Percentiles rank a stretch among this genome's conserved stretches.
phyloP scores from a whole-genome alignment of 176 grass and related monocot genomes.

The Oropetium thomaeum region DNA sequence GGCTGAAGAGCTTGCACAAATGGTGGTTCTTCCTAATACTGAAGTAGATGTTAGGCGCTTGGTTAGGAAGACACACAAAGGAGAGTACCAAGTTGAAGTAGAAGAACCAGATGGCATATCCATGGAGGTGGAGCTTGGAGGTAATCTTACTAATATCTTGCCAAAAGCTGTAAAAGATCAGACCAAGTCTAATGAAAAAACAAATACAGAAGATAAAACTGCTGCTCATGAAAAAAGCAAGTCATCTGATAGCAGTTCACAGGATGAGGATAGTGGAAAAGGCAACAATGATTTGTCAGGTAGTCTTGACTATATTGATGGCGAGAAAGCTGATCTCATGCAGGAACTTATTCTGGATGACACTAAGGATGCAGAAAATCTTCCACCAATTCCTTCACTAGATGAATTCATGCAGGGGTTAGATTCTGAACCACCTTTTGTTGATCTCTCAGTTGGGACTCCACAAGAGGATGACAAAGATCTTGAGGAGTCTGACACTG shows the following conservation, averaged over 20 bases:
- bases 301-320: conserved; percentile 47
- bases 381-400: conserved; percentile 74
- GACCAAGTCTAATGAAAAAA: conserved; percentile 43
- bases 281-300: conserved; percentile 42
- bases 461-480: conserved; percentile 39
- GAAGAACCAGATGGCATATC: conserved; percentile 68
- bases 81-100: conserved; percentile 91
- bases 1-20: conserved; percentile 79
- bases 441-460: conserved; percentile 58
- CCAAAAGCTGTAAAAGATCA: conserved; percentile 44
- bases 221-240: conserved; percentile 33
- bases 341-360: conserved; percentile 94
- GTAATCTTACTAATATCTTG: conserved; percentile 41
- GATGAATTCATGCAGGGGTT: conserved; percentile 98
- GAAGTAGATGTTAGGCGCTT: conserved; percentile 79
- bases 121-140: conserved; percentile 80
- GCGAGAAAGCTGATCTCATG: conserved; percentile 83
- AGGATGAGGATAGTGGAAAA: conserved; percentile 39
- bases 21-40: conserved; percentile 73
- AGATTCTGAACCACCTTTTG: conserved; percentile 94
- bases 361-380: conserved; percentile 61
- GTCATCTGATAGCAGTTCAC: conserved; percentile 39
- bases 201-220: conserved; percentile 24
- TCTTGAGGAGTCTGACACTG: conserved; percentile 34
- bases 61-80: conserved; percentile 97